These are phyloP conservation scores for Aspergillus mulundensis DNA, from an alignment of 495 filamentous ascomycete species.

Conservation along the genomic window DNA sequence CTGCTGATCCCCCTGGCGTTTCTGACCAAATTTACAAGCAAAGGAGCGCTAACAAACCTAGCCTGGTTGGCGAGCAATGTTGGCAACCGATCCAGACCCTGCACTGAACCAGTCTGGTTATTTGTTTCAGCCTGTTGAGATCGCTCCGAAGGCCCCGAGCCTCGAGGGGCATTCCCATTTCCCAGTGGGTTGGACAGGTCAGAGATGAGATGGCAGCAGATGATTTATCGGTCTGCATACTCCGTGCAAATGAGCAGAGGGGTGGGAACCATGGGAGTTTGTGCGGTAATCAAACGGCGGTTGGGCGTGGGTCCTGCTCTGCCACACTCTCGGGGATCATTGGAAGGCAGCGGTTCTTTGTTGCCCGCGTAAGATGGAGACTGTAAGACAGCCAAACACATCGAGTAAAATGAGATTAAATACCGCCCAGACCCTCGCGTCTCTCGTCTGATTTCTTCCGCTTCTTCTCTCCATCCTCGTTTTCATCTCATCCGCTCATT, in stretches of 20 bases:
- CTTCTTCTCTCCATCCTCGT: constrained; percentile 11
- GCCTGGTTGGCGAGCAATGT: not conserved
- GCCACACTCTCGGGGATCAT: not conserved
- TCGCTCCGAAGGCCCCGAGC: constrained; percentile 4
- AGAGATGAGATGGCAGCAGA: constrained; percentile 13
- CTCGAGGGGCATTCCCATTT: not conserved
- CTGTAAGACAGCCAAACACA: constrained; percentile 2
- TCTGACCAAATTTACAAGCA: not conserved
- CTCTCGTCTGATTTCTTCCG: not conserved
- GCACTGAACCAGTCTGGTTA: constrained; percentile 6
- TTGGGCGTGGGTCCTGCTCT: constrained; percentile 7
- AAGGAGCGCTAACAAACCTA: constrained; percentile 7
- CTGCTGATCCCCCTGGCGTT: constrained; percentile 12
- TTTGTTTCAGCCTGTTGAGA: not conserved
- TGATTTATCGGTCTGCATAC: not conserved
- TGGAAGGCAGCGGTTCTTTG: not conserved
- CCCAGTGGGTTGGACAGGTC: constrained; percentile 7
- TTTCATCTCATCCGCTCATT: constrained; percentile 10
- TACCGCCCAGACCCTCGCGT: constrained; percentile 12
- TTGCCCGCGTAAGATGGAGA: not conserved
- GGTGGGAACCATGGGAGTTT: not conserved
- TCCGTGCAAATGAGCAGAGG: not conserved
- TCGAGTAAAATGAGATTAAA: constrained; percentile 14
- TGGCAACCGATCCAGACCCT: constrained; percentile 3
- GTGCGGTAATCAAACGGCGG: not conserved